Percentiles rank a stretch among this genome's conserved stretches.
These are phyloP conservation scores for Eucalyptus dawsonii DNA, from an alignment of 345 rosid genomes.

Conservation along the genomic window DNA sequence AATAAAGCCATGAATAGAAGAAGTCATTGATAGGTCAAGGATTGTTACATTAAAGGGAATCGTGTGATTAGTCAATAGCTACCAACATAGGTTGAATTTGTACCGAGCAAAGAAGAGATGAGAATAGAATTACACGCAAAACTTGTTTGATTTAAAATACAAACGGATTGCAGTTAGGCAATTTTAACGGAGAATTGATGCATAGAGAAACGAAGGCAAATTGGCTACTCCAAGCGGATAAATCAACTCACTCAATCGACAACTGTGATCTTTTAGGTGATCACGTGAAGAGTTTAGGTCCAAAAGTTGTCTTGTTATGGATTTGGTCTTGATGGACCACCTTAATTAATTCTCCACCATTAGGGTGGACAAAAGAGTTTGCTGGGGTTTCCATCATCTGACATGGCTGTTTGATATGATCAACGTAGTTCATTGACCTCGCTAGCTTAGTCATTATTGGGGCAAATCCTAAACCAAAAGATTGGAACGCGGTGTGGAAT, in stretches of 20 bases:
- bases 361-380: neutral
- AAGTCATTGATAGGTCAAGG: neutral
- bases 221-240: neutral
- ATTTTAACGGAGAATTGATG: neutral
- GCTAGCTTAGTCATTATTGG: neutral
- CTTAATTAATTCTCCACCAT: neutral
- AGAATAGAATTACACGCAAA: neutral
- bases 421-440: neutral
- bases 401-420: neutral
- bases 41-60: neutral
- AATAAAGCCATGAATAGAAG: neutral
- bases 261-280: neutral
- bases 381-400: neutral
- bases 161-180: neutral
- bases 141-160: neutral
- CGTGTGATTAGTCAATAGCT: neutral
- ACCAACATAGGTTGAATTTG: neutral
- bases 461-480: neutral
- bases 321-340: neutral
- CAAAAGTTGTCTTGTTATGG: neutral
- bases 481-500: neutral
- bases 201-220: neutral
- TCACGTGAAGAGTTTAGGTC: neutral
- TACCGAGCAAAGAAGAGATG: neutral
- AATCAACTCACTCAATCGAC: neutral